phyloP scores from a whole-genome alignment of 306 rosid species.

The Castanopsis chinensis region DNA sequence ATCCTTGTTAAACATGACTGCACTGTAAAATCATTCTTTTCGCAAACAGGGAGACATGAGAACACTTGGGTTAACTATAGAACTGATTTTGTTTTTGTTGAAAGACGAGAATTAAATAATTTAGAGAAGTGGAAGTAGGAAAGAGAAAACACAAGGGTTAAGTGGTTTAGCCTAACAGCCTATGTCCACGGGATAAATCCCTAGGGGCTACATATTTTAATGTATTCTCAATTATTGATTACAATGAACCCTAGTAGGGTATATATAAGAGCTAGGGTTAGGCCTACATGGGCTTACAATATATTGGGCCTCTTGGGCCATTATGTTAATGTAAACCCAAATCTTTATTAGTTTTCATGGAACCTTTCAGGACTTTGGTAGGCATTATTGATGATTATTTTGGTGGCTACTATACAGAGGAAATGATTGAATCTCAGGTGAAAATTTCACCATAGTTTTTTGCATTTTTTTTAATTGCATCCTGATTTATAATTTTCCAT shows the following conservation, averaged over 20 bases:
- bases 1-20: constrained; percentile 14
- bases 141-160: no score
- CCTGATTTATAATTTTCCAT: constrained; percentile 6
- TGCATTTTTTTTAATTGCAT: constrained; percentile 12
- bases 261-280: no score
- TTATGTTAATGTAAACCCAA: no score
- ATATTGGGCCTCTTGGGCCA: no score
- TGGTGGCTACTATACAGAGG: constrained; percentile 83
- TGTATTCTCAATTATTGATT: no score
- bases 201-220: no score
- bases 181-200: no score
- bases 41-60: constrained; percentile 3
- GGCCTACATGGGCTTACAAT: no score
- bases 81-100: constrained; percentile 19
- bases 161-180: no score
- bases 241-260: no score
- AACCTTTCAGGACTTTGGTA: constrained; percentile 70
- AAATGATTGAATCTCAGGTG: constrained; percentile 97
- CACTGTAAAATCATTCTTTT: not conserved
- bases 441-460: constrained; percentile 11
- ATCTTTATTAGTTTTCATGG: constrained; percentile 4
- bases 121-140: no score
- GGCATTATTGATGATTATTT: constrained; percentile 88
- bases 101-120: no score
- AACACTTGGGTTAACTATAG: not conserved